Base-by-base conservation (phyloP, 345 rosid genomes). In the Viola odorata region DNA sequence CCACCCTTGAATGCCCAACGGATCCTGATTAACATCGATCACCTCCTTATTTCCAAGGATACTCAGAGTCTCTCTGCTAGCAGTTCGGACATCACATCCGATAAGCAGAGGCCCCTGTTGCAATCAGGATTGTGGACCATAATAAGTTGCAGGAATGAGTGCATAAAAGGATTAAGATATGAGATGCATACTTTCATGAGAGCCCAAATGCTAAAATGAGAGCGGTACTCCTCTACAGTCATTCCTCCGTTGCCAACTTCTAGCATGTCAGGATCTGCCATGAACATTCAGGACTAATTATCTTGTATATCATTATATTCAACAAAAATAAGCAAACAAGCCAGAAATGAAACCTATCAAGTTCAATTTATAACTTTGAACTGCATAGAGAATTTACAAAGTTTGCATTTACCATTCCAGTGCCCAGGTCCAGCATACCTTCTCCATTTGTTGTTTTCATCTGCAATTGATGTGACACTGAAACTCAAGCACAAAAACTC, bases 221-320 rank as follows among this genome's bases (percentile, higher is more conserved):
- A 63, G 40, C 69, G 60, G 55, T 70, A 70, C 41, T 70, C 74
- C 65, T 64, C 74, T 3, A 53, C 17, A 3, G 17, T 64, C 74
- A 70, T 70, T 44, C 65, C 74, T 23, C 74, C 74, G 2, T 70
- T 70, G 15, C 74, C 69, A 9, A 70, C 74, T 64, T 70, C 74
- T 48, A 70, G 47, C 74, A 70, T 70, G 57, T 70, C 69, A 70
- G 74, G 74, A 64, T 70, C 74, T 64, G 15, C 37, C 32, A 51
- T 38, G 40, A 65, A 50, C 65, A 50, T 13, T 45, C 41, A 16
- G 36, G 58, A 23, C 53, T 57, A 37, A 23, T 1, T 23, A 23
- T 0, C 32, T 23, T 2, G 32, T 23, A 65, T 47, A 65, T 47
- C 48, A 17, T 17, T 4, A 37, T 6, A 57, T 6, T 15, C 9